Percentiles rank a stretch among this genome's conserved stretches.
Evolutionary conservation across 139 green algal genomes (phyloP).

Genomic region (Nannochloris sp.): DNA sequence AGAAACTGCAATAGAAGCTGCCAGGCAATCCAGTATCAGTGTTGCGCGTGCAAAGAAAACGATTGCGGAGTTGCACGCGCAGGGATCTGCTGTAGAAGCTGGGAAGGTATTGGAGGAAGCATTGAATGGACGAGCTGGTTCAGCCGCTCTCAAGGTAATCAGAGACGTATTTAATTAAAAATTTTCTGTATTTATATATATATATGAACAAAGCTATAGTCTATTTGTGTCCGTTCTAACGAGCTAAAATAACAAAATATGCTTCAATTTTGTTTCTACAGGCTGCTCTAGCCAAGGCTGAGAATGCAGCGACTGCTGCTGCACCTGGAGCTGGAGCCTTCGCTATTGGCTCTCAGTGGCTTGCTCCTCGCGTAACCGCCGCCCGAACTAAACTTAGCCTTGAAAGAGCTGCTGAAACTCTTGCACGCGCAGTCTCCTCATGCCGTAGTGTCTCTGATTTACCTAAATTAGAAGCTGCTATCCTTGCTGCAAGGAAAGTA

Average conservation of each 20-base stretch:
- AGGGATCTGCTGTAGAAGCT: conserved; percentile 52
- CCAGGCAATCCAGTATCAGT: conserved; percentile 53
- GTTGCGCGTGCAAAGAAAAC: conserved; percentile 57
- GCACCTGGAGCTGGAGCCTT: conserved; percentile 13
- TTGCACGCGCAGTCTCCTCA: conserved; percentile 39
- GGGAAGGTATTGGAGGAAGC: conserved; percentile 40
- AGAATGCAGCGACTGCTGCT: conserved; percentile 31
- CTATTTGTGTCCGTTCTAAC: background rate
- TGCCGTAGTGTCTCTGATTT: conserved; percentile 49
- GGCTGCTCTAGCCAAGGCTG: conserved; percentile 43
- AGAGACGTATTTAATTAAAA: too few relatives aligned
- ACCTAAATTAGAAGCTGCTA: conserved; percentile 57
- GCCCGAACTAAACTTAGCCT: conserved; percentile 51
- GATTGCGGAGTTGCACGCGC: conserved; percentile 63
- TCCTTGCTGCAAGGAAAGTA: conserved; percentile 58
- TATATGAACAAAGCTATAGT: background rate
- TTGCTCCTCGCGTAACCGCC: conserved; percentile 25
- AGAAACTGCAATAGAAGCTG: conserved; percentile 51
- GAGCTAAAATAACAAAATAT: background rate
- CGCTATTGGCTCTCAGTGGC: conserved; percentile 19
- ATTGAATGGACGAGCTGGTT: conserved; percentile 31
- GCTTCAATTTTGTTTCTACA: conserved; percentile 8
- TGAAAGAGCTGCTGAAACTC: conserved; percentile 46
- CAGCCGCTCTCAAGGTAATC: conserved; percentile 28
- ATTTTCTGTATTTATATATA: background rate